Conservation (phyloP, 2,329 filamentous ascomycete genomes). For the Xylariomycetidae sp. region DNA sequence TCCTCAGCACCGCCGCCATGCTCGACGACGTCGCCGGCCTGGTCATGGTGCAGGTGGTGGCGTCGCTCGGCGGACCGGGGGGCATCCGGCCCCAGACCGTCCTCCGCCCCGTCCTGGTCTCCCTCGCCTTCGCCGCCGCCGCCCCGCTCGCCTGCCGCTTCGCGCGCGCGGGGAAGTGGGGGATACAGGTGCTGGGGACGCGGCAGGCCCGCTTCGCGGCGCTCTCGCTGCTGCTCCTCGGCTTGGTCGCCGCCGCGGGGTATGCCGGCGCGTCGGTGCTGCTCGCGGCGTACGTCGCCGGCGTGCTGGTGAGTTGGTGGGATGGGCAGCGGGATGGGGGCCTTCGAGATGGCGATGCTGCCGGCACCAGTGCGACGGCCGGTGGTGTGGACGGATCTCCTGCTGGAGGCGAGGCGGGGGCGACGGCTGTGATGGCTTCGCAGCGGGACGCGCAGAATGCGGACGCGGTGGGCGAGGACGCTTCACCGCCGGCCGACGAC, state of each 20-base stretch:
- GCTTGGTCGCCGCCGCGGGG: slow-evolving; percentile 41
- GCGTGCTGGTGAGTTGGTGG: slow-evolving; percentile 56
- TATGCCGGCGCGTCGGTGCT: slow-evolving; percentile 59
- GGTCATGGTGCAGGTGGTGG: slow-evolving; percentile 71
- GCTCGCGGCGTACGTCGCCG: slow-evolving; percentile 58
- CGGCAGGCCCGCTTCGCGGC: slow-evolving; percentile 34
- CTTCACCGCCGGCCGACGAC: no score
- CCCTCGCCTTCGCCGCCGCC: slow-evolving; percentile 43
- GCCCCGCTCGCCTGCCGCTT: slow-evolving; percentile 42
- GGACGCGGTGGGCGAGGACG: no score
- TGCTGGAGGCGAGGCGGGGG: no score
- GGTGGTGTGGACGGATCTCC: no score
- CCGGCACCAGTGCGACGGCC: no score
- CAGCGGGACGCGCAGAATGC: no score
- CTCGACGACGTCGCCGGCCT: slow-evolving; percentile 75
- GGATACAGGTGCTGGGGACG: slow-evolving; percentile 19
- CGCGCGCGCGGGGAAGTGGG: background rate
- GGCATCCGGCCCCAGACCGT: slow-evolving; percentile 28
- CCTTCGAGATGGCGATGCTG: no score
- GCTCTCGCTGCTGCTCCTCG: slow-evolving; percentile 45
- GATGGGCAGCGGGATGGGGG: slow-evolving; percentile 29
- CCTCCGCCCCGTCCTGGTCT: slow-evolving; percentile 40
- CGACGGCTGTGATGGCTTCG: no score
- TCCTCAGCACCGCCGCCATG: slow-evolving; percentile 69
- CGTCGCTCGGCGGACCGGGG: slow-evolving; percentile 46